Percentiles rank a stretch among this genome's conserved stretches.
Evolutionary conservation across 2,329 filamentous ascomycete genomes (phyloP).

Genomic region (Alternaria sp.): DNA sequence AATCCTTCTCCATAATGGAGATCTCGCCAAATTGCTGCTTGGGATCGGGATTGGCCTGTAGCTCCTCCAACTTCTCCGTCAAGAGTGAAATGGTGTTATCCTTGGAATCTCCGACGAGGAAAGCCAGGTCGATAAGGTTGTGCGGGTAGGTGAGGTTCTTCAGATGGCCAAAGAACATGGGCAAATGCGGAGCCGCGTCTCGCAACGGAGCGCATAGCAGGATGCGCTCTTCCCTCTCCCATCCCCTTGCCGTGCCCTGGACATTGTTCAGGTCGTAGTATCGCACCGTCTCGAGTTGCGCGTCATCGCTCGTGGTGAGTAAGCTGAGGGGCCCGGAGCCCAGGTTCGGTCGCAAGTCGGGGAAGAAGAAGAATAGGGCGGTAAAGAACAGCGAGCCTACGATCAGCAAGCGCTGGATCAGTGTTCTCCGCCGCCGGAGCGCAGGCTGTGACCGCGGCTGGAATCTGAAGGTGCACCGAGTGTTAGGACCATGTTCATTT

Average conservation of each 20-base stretch:
- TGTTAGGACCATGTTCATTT: conserved; percentile 38
- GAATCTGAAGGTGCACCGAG: conserved; percentile 65
- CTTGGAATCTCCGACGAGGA: conserved; percentile 96
- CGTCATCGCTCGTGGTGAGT: conserved; percentile 69
- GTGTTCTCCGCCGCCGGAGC: conserved; percentile 73
- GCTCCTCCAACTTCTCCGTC: conserved; percentile 73
- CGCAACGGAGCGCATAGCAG: conserved; percentile 91
- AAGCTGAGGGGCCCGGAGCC: conserved; percentile 71
- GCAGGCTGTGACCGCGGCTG: conserved; percentile 81
- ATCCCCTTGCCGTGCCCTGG: conserved; percentile 87
- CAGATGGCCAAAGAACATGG: conserved; percentile 99
- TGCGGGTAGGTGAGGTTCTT: conserved; percentile 97
- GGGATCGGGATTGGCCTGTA: conserved; percentile 81
- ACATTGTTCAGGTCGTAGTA: conserved; percentile 96
- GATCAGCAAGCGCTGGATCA: conserved; percentile 71
- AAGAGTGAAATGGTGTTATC: conserved; percentile 83
- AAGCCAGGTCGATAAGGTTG: conserved; percentile 93
- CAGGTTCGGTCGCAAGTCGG: conserved; percentile 71
- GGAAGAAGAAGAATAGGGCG: conserved; percentile 73
- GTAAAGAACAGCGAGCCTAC: conserved; percentile 63
- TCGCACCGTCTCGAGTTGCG: conserved; percentile 90
- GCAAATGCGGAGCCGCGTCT: conserved; percentile 88
- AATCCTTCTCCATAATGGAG: conserved; percentile 97
- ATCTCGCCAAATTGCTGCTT: conserved; percentile 92
- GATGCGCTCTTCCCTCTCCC: conserved; percentile 96